Base-by-base conservation (phyloP, 2,329 filamentous ascomycete species). In the Penicillium digitatum region DNA sequence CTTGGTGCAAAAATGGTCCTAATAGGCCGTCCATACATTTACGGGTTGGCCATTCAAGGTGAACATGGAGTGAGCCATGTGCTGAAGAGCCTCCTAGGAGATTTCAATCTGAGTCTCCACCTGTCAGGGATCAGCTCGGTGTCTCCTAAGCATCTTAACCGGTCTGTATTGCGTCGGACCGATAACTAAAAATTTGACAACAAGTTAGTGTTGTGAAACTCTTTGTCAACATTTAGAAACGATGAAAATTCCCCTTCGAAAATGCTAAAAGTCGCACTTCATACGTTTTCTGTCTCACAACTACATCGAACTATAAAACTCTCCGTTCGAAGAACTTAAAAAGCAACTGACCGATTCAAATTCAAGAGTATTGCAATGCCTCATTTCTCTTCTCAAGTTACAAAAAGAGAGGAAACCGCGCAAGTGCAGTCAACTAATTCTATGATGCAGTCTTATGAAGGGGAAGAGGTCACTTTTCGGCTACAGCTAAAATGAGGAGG, bases 1-100 rank as follows among this genome's bases (percentile, higher is more conserved):
- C 63, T 80, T 5, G 84, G 82, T 1, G 82, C 81, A 0, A 78
- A 80, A 58, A 78, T 74, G 11, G 78, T 82, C 3, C 66, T 82
- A 3, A 72, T 85, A 5, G 82, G 81, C 1, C 66, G 82, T 48
- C 68, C 71, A 9, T 76, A 38, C 78, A 77, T 84, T 22, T 85
- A 85, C 66, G 81, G 82, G 0, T 67, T 86, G 18, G 80, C 78
- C 1, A 74, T 83, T 27, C 77, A 72, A 1, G 83, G 82, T 1
- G 74, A 79, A 60, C 71, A 74, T 29, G 82, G 83, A 4, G 83
- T 81, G 1, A 76, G 76, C 57, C 76, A 81, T 58, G 77, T 80
- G 1, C 62, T 82, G 42, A 73, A 48, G 11, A 56, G 62, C 26
- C 46, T 63, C 0, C 27, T 65, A 14, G 72, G 69, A 6, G 63